Evolutionary conservation across 169 alveolate genomes (phyloP), one percentile per base, ranked within the genome.

Genomic region (Plasmodium knowlesi): DNA sequence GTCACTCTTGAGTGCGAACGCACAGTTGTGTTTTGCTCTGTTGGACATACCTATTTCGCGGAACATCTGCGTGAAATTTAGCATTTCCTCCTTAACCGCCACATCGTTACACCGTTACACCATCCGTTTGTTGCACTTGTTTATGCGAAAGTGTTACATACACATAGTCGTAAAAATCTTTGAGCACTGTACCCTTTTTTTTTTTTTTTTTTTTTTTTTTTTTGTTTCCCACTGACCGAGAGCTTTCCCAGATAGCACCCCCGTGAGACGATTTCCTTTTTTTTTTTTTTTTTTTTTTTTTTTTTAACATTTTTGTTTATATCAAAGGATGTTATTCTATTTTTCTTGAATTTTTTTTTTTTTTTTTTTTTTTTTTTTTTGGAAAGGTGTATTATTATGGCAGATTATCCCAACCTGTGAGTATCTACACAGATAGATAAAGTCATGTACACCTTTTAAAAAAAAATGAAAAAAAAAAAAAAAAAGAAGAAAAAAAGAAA

Each of bases 401-500:
- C 32, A 72, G 74, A 46, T 16, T 50, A 81, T n/a, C 32, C 32
- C 19, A 25, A 12, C 72, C 9, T 54, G 72, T 54, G 72, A n/a
- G 72, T 54, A 54, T 39, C 46, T 39, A 39, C 46, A 39, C 46
- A 39, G 46, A 39, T 39, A 39, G 46, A 39, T 39, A 39, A 39
- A 39, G 10, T 39, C 46, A 39, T 39, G 46, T 39, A 5, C 46
- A 39, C 46, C 46, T 39, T 39, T 39, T 39, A 54, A 54, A 54
- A 54, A 54, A 54, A 28, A 54, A 54, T 5, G 12, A 28, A 54
- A n/a, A 32, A 32, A 32, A 3, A 32, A 32, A 3, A 79, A 79
- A 43, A 84, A 84, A 72, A 84, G 25, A 84, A 84, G 71, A n/a
- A 84, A 72, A 72, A 84, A 84, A 84, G 83, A 84, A 84, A 84